A percentile compares a stretch with the other conserved stretches of the same genome.
These are phyloP conservation scores for Fusarium tanahbumbuense DNA, from an alignment of 2,329 filamentous ascomycete species.

Conservation along the genomic window DNA sequence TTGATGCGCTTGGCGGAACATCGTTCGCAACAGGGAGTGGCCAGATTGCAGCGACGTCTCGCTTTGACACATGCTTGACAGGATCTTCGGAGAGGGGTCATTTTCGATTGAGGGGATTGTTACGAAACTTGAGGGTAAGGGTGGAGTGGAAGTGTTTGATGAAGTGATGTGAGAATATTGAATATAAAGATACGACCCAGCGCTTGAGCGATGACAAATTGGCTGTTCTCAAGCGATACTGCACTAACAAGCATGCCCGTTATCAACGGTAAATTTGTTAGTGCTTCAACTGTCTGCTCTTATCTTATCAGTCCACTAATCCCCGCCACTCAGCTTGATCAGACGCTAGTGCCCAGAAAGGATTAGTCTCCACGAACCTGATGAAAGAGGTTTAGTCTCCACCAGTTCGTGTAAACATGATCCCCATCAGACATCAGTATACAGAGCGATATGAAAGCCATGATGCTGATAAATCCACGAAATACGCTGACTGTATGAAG, in stretches of 20 bases:
- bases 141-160: too few relatives aligned
- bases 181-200: too few relatives aligned
- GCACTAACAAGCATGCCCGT: not conserved
- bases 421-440: not conserved
- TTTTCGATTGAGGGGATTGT: not conserved
- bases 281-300: fast-evolving
- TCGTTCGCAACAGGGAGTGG: constrained; percentile 5
- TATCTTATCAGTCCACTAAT: not conserved
- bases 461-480: not conserved
- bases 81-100: not conserved
- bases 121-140: too few relatives aligned
- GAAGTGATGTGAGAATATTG: too few relatives aligned
- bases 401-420: not conserved
- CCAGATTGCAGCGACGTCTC: constrained; percentile 10
- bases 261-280: not conserved
- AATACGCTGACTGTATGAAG: fast-evolving
- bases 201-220: not conserved
- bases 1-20: constrained; percentile 10
- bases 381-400: constrained; percentile 11
- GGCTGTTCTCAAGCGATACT: not conserved
- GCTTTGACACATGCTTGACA: constrained; percentile 10
- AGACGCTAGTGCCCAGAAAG: fast-evolving
- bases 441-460: fast-evolving
- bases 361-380: not conserved
- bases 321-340: not conserved